Evolutionary conservation across 2,329 filamentous ascomycete species (phyloP).

Genomic region (Fonsecaea monophora): DNA sequence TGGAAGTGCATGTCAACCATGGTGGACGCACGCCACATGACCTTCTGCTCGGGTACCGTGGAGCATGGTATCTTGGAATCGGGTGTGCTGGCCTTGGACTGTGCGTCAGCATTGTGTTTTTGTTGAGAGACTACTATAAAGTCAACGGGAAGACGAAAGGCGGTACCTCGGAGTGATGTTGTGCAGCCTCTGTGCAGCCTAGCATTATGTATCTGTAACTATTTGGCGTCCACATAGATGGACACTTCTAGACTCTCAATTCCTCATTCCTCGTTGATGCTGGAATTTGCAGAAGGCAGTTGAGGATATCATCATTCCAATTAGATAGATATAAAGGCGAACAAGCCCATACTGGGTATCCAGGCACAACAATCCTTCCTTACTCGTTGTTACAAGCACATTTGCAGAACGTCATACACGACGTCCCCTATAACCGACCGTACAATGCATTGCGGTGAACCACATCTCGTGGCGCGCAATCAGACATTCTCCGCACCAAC

Average conservation of each 20-base stretch:
- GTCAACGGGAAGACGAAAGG: not conserved
- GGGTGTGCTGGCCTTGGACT: slow-evolving; percentile 45
- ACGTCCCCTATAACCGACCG: no score
- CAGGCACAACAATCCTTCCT: no score
- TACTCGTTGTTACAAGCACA: no score
- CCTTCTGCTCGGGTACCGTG: slow-evolving; percentile 49
- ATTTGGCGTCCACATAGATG: not conserved
- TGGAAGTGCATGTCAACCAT: slow-evolving; percentile 59
- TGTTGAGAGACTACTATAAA: slow-evolving; percentile 1
- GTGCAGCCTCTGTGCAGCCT: not conserved
- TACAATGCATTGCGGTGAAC: no score
- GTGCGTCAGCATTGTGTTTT: slow-evolving; percentile 23
- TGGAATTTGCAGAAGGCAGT: no score
- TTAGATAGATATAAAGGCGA: no score
- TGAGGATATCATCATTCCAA: no score
- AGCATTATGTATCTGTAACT: not conserved
- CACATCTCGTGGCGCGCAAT: no score
- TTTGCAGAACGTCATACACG: no score
- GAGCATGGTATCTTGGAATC: slow-evolving; percentile 52
- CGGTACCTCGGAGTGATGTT: not conserved
- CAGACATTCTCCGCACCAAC: no score
- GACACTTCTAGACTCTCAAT: not conserved
- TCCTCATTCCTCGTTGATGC: no score
- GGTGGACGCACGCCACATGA: slow-evolving; percentile 47
- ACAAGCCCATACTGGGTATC: no score